Evolutionary conservation across 495 filamentous ascomycete species (phyloP).

Genomic region (Aspergillus carlsbadensis): DNA sequence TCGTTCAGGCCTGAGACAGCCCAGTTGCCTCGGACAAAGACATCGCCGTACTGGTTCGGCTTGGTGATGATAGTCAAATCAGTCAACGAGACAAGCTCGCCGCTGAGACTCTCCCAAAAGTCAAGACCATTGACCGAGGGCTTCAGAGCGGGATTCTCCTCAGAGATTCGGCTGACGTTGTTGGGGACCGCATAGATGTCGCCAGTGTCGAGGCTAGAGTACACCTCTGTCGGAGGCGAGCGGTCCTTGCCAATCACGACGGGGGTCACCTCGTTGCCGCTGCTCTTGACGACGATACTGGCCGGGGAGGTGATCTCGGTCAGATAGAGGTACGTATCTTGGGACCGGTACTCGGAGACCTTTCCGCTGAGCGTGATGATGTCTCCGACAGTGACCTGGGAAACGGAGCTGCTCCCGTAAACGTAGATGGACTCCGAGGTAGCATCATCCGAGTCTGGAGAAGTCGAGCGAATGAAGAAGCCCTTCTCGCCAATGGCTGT

Average conservation of each 20-base stretch:
- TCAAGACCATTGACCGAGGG: constrained; percentile 58
- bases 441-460: constrained; percentile 40
- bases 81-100: constrained; percentile 55
- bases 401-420: constrained; percentile 38
- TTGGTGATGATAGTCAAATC: constrained; percentile 45
- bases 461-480: constrained; percentile 56
- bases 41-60: constrained; percentile 59
- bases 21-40: constrained; percentile 61
- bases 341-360: constrained; percentile 55
- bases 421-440: constrained; percentile 59
- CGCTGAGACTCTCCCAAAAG: constrained; percentile 63
- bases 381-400: constrained; percentile 52
- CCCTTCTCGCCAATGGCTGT: constrained; percentile 57
- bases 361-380: constrained; percentile 54
- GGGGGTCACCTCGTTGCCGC: constrained; percentile 44
- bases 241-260: constrained; percentile 53
- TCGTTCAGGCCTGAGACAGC: constrained; percentile 49
- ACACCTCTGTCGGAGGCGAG: constrained; percentile 52
- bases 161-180: constrained; percentile 48
- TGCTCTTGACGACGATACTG: constrained; percentile 45
- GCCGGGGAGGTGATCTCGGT: constrained; percentile 53
- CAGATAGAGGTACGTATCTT: constrained; percentile 49
- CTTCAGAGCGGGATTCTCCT: constrained; percentile 51
- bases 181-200: constrained; percentile 54
- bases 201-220: constrained; percentile 50